phyloP scores from a whole-genome alignment of 306 rosid species.

The Gynostemma pentaphyllum region DNA sequence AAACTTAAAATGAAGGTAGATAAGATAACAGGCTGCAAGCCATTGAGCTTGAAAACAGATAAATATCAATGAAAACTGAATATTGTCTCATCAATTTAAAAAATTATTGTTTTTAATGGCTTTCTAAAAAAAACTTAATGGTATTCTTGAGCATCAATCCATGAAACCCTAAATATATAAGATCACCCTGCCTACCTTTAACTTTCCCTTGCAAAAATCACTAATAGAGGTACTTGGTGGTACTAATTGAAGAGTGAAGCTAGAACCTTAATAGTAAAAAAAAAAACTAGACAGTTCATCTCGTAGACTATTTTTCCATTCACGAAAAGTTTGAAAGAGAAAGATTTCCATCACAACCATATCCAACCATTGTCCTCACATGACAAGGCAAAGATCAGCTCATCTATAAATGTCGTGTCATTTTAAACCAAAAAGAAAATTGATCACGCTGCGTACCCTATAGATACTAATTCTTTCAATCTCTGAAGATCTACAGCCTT shows the following conservation, averaged over 20 bases:
- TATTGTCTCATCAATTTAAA: no score
- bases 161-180: background rate
- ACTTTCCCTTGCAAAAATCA: background rate
- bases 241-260: background rate
- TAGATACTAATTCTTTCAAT: constrained; percentile 52
- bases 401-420: background rate
- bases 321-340: background rate
- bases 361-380: background rate
- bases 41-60: background rate
- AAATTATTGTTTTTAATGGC: no score
- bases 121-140: background rate
- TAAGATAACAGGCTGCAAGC: background rate
- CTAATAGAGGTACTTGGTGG: background rate
- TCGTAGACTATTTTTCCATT: background rate
- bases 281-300: background rate
- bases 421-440: background rate
- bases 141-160: background rate
- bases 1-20: background rate
- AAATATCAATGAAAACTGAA: background rate
- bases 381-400: background rate
- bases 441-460: constrained; percentile 43
- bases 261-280: no score
- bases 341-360: background rate
- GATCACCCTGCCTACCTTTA: background rate
- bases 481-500: constrained; percentile 74